A percentile compares a stretch with the other conserved stretches of the same genome.
Evolutionary conservation across 345 rosid genomes (phyloP).

Genomic region (Ricinus communis): DNA sequence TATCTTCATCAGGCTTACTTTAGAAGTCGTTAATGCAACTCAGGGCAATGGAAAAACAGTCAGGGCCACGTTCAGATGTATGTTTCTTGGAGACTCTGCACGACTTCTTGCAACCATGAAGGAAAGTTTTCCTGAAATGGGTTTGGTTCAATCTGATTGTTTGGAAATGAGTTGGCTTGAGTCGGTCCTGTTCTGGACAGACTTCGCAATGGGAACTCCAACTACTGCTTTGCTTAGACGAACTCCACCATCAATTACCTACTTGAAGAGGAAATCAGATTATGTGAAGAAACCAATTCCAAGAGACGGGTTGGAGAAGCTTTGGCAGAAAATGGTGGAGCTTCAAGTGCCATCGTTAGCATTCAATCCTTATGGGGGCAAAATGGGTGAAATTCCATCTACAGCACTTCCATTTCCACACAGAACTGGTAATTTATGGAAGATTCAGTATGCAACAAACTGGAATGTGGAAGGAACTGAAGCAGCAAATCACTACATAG

Average conservation of each 20-base stretch:
- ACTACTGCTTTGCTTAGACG: not conserved
- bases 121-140: slow-evolving; percentile 3
- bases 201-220: not conserved
- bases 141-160: slow-evolving; percentile 16
- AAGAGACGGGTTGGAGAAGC: not conserved
- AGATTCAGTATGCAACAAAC: slow-evolving; percentile 13
- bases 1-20: slow-evolving; percentile 2
- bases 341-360: not conserved
- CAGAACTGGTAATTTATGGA: slow-evolving; percentile 19
- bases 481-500: not conserved
- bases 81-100: slow-evolving; percentile 15
- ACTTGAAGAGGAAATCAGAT: slow-evolving; percentile 22
- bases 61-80: not conserved
- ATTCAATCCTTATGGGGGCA: slow-evolving; percentile 23
- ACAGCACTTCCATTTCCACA: slow-evolving; percentile 21
- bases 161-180: slow-evolving; percentile 16
- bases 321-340: slow-evolving; percentile 5
- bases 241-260: not conserved
- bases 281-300: slow-evolving; percentile 15
- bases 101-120: slow-evolving; percentile 8
- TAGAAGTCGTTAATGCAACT: not conserved
- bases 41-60: not conserved
- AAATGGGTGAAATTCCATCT: slow-evolving; percentile 14
- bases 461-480: slow-evolving; percentile 9
- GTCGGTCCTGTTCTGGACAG: slow-evolving; percentile 4